These are phyloP conservation scores for Mycena leptocephala DNA, from an alignment of 768 basidiomycete genomes.

Conservation along the genomic window DNA sequence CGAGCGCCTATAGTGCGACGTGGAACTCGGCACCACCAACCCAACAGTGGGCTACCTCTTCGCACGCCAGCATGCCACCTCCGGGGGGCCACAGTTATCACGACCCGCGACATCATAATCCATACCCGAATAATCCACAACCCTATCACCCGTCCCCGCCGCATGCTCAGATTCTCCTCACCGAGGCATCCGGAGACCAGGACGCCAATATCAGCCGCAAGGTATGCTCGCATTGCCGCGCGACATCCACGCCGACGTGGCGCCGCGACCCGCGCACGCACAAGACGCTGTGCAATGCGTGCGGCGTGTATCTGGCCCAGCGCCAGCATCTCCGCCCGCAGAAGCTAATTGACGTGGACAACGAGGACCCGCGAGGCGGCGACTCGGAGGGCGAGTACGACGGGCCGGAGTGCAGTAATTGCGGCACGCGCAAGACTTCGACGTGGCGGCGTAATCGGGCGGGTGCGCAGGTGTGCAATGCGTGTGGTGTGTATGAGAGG, in stretches of 20 bases:
- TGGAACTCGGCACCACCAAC: neutral
- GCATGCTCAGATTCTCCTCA: too few relatives aligned
- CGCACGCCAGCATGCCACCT: neutral
- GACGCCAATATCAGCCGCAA: too few relatives aligned
- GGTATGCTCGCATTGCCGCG: too few relatives aligned
- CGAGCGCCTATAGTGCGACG: neutral
- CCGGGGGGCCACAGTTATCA: neutral
- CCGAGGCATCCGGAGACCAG: too few relatives aligned
- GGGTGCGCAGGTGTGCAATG: slow-evolving; percentile 26
- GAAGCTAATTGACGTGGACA: too few relatives aligned
- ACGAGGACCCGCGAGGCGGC: too few relatives aligned
- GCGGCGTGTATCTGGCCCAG: too few relatives aligned
- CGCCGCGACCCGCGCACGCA: too few relatives aligned
- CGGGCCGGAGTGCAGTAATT: neutral
- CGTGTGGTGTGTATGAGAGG: slow-evolving; percentile 11
- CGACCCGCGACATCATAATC: neutral
- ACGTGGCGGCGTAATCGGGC: slow-evolving; percentile 10
- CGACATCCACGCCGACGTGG: too few relatives aligned
- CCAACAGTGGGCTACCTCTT: neutral
- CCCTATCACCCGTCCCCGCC: neutral
- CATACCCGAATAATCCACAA: neutral
- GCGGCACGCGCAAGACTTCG: slow-evolving; percentile 6
- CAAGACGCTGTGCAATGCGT: too few relatives aligned
- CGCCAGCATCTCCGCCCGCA: too few relatives aligned
- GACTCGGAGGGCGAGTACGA: too few relatives aligned